Conservation (phyloP, 2,329 filamentous ascomycete species). For the Ophiostoma ulmi region DNA sequence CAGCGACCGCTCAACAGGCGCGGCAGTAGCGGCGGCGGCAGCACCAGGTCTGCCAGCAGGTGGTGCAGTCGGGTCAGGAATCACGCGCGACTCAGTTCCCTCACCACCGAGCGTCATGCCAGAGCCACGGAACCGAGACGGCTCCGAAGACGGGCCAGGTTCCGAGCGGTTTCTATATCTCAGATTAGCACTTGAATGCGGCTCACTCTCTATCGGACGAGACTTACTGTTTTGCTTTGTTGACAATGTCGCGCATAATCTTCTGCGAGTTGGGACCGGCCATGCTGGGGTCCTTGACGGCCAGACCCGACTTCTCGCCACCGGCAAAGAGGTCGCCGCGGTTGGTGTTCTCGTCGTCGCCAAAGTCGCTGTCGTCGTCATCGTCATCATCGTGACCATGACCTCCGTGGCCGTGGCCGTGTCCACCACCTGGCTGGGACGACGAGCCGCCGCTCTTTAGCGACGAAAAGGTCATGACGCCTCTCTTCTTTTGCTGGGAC, state of each 20-base stretch:
- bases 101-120: constrained; percentile 77
- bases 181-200: neutral
- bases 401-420: constrained; percentile 53
- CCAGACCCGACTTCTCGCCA: constrained; percentile 74
- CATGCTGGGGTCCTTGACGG: constrained; percentile 55
- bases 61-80: constrained; percentile 55
- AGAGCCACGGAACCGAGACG: constrained; percentile 59
- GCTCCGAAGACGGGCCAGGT: constrained; percentile 38
- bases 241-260: constrained; percentile 59
- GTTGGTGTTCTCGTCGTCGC: constrained; percentile 51
- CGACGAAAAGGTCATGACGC: constrained; percentile 57
- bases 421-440: constrained; percentile 50
- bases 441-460: constrained; percentile 42
- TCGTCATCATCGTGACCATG: constrained; percentile 52
- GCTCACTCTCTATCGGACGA: neutral
- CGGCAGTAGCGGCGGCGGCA: constrained; percentile 30
- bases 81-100: constrained; percentile 61
- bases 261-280: constrained; percentile 45
- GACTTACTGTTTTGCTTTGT: constrained; percentile 49
- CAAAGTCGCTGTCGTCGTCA: constrained; percentile 54
- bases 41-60: constrained; percentile 27
- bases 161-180: constrained; percentile 15
- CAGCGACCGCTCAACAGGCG: constrained; percentile 59
- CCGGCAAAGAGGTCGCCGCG: constrained; percentile 71
- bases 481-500: constrained; percentile 50